A percentile compares a stretch with the other conserved stretches of the same genome.
phyloP scores from a whole-genome alignment of 805 yeast species.

The Schizosaccharomyces lindneri region DNA sequence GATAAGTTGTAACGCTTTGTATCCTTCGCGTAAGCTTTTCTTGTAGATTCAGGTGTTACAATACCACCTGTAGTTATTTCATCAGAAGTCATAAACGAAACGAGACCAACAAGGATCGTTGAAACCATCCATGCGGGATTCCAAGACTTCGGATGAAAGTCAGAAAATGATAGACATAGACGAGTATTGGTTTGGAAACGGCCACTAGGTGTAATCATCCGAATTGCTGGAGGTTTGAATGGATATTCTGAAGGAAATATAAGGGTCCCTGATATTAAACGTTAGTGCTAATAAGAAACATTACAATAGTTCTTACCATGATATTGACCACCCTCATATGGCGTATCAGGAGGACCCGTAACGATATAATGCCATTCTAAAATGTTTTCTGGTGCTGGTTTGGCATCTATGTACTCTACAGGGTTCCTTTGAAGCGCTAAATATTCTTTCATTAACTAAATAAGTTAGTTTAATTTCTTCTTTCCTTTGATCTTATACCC shows the following conservation, averaged over 20 bases:
- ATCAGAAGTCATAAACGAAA: conserved; percentile 77
- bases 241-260: conserved; percentile 79
- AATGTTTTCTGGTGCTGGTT: conserved; percentile 68
- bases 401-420: conserved; percentile 62
- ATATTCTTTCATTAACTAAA: conserved; percentile 48
- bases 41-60: conserved; percentile 33
- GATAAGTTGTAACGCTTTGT: conserved; percentile 35
- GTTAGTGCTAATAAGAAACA: background rate
- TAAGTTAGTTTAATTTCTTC: background rate
- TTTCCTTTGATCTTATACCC: background rate
- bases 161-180: conserved; percentile 76
- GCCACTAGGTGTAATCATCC: conserved; percentile 78
- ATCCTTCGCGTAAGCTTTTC: conserved; percentile 30
- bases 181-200: conserved; percentile 60
- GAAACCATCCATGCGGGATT: conserved; percentile 90
- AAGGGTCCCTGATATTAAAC: conserved; percentile 19
- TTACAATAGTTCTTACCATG: conserved; percentile 25
- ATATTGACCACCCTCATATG: conserved; percentile 58
- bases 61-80: conserved; percentile 73
- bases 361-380: conserved; percentile 65
- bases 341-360: conserved; percentile 66
- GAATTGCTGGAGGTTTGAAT: conserved; percentile 72
- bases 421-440: conserved; percentile 54
- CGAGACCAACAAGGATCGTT: conserved; percentile 62
- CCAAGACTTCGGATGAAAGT: conserved; percentile 86